Evolutionary conservation across 2,329 filamentous ascomycete genomes (phyloP).

Genomic region (Cladosporium sp.): DNA sequence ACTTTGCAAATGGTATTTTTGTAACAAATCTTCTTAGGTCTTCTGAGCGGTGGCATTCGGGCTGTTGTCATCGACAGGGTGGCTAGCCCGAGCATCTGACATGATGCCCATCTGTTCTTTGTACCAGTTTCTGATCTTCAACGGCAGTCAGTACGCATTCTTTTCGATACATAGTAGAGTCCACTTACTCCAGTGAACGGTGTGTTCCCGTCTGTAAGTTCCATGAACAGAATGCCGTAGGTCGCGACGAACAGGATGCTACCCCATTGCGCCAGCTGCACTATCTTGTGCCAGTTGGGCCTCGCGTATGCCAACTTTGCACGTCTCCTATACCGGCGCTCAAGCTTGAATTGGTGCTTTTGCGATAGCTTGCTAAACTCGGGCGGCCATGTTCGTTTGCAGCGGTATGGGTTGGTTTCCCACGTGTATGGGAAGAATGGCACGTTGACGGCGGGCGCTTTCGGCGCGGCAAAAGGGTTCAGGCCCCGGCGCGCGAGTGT

Average conservation of each 20-base stretch:
- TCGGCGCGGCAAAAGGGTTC: slow-evolving; percentile 10
- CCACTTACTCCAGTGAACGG: slow-evolving; percentile 7
- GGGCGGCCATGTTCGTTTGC: slow-evolving; percentile 71
- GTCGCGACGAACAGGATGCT: slow-evolving; percentile 49
- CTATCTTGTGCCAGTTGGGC: slow-evolving; percentile 58
- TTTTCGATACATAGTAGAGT: background rate
- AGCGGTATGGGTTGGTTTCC: slow-evolving; percentile 54
- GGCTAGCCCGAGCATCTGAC: background rate
- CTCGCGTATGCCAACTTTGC: slow-evolving; percentile 55
- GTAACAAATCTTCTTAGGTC: background rate
- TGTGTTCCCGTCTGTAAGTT: slow-evolving; percentile 26
- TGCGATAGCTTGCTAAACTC: slow-evolving; percentile 63
- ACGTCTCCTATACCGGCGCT: slow-evolving; percentile 71
- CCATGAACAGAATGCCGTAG: slow-evolving; percentile 58
- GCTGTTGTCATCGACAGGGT: slow-evolving; percentile 13
- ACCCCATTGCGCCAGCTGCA: slow-evolving; percentile 59
- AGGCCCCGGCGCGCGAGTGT: slow-evolving; percentile 1
- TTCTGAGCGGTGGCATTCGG: slow-evolving; percentile 9
- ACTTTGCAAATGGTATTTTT: too few relatives aligned
- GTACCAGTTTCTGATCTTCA: slow-evolving; percentile 15
- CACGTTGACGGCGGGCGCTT: slow-evolving; percentile 2
- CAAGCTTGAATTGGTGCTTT: slow-evolving; percentile 70
- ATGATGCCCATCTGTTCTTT: slow-evolving; percentile 12
- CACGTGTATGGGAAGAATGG: slow-evolving; percentile 30
- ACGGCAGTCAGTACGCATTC: background rate